These are phyloP conservation scores for Leccinum truebloodii DNA, from an alignment of 768 basidiomycete genomes.

Conservation along the genomic window DNA sequence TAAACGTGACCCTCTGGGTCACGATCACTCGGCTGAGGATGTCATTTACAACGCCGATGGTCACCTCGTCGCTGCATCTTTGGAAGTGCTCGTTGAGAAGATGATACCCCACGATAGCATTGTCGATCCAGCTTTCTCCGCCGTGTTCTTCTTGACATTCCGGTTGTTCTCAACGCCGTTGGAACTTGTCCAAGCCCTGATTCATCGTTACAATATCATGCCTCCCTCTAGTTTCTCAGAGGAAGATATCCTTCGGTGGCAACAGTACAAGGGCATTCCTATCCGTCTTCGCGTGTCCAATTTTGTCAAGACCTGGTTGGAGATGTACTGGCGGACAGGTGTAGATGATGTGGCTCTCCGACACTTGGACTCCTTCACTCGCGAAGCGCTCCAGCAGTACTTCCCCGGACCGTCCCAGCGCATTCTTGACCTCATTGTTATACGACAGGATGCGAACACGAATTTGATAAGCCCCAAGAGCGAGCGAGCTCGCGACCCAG, in stretches of 20 bases:
- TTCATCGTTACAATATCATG: constrained; percentile 79
- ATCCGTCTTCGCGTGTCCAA: constrained; percentile 90
- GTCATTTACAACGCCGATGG: constrained; percentile 91
- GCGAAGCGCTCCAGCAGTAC: constrained; percentile 57
- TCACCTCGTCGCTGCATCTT: constrained; percentile 85
- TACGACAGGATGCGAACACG: constrained; percentile 52
- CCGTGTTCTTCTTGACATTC: constrained; percentile 95
- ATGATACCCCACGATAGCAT: constrained; percentile 94
- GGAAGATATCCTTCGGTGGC: constrained; percentile 73
- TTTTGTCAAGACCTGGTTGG: constrained; percentile 93
- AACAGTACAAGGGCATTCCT: constrained; percentile 84
- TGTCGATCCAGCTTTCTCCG: constrained; percentile 83
- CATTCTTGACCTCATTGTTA: constrained; percentile 64
- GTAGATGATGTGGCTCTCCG: constrained; percentile 68
- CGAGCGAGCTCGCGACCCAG: constrained; percentile 71
- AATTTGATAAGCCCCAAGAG: constrained; percentile 54
- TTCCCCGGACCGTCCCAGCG: constrained; percentile 73
- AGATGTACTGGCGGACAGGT: constrained; percentile 82
- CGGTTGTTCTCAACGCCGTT: constrained; percentile 81
- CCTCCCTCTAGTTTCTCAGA: constrained; percentile 58
- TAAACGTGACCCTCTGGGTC: constrained; percentile 45
- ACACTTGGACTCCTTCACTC: constrained; percentile 58
- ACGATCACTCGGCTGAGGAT: constrained; percentile 82
- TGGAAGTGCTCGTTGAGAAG: constrained; percentile 90
- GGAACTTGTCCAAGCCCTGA: constrained; percentile 75